Evolutionary conservation across 148 eudicot genomes (phyloP), one percentile per base, ranked within the genome.

Genomic region (Chenopodium album): DNA sequence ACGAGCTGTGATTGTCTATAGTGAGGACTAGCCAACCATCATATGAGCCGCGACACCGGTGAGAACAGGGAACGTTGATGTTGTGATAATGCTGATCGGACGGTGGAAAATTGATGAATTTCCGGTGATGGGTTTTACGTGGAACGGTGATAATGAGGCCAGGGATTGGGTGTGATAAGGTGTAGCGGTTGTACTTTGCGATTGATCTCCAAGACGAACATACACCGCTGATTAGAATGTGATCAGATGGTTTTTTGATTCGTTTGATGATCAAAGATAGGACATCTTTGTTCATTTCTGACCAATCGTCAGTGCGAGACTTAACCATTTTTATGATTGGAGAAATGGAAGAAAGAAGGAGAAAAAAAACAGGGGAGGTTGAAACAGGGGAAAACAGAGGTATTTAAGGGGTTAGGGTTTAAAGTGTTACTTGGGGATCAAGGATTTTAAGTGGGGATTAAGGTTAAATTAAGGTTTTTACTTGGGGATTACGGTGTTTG

Each of bases 11-110:
- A 2, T 63, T 50, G 7, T 59, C 28, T 66, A n/a, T 0, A 16
- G 41, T 13, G 52, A 76, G 64, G 72, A 80, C 48, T 3, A 84
- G 41, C 86, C 86, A 84, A 0, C 86, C 86, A 9, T 59, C n/a
- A 72, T 84, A 65, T 0, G 83, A 84, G 64, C 83, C 86, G 29
- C 64, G 29, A 46, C 82, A 79, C 16, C 37, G 28, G 29, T 79
- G 80, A 14, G 17, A 6, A 8, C 56, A 9, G 2, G 75, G 48
- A 13, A 48, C 52, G 52, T 48, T 48, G n/a, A 73, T 67, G 12
- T 2, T 56, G 59, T 59, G 37, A 12, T 13, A 28, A 1, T 12
- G 1, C 0, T 8, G 23, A 32, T 7, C 2, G 0, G n/a, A 47
- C 13, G 68, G 79, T 9, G 60, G 46, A 62, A 48, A 66, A 50